Percentiles rank a stretch among this genome's conserved stretches.
These are phyloP conservation scores for Mrakia gelida DNA, from an alignment of 768 basidiomycete genomes.

Conservation along the genomic window DNA sequence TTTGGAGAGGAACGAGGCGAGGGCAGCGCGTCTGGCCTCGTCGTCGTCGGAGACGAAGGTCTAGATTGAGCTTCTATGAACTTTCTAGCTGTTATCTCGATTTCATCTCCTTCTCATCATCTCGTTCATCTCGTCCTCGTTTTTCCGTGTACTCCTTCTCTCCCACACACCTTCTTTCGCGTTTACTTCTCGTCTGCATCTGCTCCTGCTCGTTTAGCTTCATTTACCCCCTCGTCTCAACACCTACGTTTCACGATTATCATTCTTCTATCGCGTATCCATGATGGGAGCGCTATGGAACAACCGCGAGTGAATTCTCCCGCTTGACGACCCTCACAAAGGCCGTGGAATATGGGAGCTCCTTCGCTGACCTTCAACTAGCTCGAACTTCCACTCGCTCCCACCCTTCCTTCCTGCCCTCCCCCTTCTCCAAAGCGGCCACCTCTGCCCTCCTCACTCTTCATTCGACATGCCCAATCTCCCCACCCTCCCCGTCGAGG, in stretches of 20 bases:
- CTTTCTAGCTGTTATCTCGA: background rate
- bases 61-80: background rate
- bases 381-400: background rate
- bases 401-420: no score
- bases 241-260: no score
- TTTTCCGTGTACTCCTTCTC: no score
- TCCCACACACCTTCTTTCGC: no score
- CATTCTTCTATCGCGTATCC: no score
- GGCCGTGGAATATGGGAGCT: no score
- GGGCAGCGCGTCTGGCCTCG: background rate
- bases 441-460: background rate
- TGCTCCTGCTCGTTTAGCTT: no score
- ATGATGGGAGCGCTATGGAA: no score
- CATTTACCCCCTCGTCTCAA: no score
- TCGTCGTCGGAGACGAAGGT: background rate
- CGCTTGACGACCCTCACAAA: background rate
- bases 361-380: background rate
- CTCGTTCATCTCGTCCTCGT: no score
- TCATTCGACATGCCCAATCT: background rate
- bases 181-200: no score
- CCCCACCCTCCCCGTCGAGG: background rate
- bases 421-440: background rate
- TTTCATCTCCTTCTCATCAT: background rate
- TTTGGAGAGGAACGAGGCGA: background rate
- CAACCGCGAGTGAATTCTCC: background rate